Percentiles rank a stretch among this genome's conserved stretches.
Conservation (phyloP, 2,329 filamentous ascomycete genomes). For the Exophiala viscosa region DNA sequence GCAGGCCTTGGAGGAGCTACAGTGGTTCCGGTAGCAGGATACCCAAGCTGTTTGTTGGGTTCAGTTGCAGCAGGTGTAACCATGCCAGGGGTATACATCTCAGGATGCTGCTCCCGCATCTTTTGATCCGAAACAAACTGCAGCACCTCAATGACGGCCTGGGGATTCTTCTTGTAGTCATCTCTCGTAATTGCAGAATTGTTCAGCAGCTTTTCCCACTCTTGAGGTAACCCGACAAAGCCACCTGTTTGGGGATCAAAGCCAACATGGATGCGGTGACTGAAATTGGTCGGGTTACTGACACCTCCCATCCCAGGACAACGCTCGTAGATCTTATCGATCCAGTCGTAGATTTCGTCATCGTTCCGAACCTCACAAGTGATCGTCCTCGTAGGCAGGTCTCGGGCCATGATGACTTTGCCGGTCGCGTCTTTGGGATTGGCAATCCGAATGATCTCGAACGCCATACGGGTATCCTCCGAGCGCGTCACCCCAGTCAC, state of each 20-base stretch:
- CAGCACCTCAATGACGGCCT: slow-evolving; percentile 66
- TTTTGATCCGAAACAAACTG: slow-evolving; percentile 68
- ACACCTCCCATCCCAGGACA: slow-evolving; percentile 98
- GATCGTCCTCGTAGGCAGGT: slow-evolving; percentile 75
- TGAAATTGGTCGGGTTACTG: slow-evolving; percentile 97
- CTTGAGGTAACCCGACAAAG: slow-evolving; percentile 87
- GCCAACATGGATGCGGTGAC: slow-evolving; percentile 92
- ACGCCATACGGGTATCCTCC: slow-evolving; percentile 84
- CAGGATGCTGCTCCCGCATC: slow-evolving; percentile 60
- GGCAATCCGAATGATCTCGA: slow-evolving; percentile 78
- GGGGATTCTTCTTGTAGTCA: slow-evolving; percentile 95
- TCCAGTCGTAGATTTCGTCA: slow-evolving; percentile 98
- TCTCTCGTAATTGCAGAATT: slow-evolving; percentile 97
- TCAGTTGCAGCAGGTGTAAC: slow-evolving; percentile 32
- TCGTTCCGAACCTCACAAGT: slow-evolving; percentile 93
- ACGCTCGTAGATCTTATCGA: slow-evolving; percentile 93
- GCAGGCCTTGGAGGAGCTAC: slow-evolving; percentile 68
- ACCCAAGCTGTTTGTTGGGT: slow-evolving; percentile 60
- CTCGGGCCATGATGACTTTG: slow-evolving; percentile 70
- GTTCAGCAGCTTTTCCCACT: slow-evolving; percentile 96
- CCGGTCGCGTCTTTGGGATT: slow-evolving; percentile 58
- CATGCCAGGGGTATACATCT: slow-evolving; percentile 56
- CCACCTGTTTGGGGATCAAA: slow-evolving; percentile 94
- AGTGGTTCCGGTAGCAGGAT: slow-evolving; percentile 49
- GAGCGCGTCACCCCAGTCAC: slow-evolving; percentile 87